These are phyloP conservation scores for Phyllosticta citrichinensis DNA, from an alignment of 2,329 filamentous ascomycete species.

Conservation along the genomic window DNA sequence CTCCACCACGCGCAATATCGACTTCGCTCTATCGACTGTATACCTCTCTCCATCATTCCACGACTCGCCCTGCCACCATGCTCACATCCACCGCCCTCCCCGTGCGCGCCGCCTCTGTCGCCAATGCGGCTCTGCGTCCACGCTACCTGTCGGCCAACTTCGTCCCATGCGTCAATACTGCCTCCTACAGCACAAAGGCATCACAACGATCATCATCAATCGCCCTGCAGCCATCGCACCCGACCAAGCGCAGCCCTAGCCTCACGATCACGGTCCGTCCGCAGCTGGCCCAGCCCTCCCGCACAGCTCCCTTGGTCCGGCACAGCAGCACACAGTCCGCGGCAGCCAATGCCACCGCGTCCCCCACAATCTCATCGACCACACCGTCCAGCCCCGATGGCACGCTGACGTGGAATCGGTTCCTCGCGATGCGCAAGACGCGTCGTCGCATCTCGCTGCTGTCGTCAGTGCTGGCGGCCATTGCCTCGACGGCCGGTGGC, in stretches of 20 bases:
- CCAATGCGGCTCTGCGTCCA: slow-evolving; percentile 3
- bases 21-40: slow-evolving; percentile 2
- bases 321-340: neutral
- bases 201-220: neutral
- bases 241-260: neutral
- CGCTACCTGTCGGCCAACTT: slow-evolving; percentile 1
- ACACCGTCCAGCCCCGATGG: slow-evolving; percentile 10
- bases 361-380: neutral
- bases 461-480: slow-evolving; percentile 59
- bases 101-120: slow-evolving; percentile 4
- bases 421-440: slow-evolving; percentile 80
- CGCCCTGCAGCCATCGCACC: neutral
- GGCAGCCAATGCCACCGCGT: neutral
- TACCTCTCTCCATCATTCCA: neutral
- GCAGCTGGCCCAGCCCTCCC: neutral
- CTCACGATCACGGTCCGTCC: neutral
- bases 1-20: slow-evolving; percentile 2
- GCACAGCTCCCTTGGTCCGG: neutral
- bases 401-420: slow-evolving; percentile 65
- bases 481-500: slow-evolving; percentile 52
- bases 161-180: slow-evolving; percentile 1
- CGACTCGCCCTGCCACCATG: neutral
- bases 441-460: slow-evolving; percentile 74
- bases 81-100: slow-evolving; percentile 3
- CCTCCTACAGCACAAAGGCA: slow-evolving; percentile 2